These are phyloP conservation scores for Herpetospermum pedunculosum DNA, from an alignment of 306 rosid species.

Conservation along the genomic window DNA sequence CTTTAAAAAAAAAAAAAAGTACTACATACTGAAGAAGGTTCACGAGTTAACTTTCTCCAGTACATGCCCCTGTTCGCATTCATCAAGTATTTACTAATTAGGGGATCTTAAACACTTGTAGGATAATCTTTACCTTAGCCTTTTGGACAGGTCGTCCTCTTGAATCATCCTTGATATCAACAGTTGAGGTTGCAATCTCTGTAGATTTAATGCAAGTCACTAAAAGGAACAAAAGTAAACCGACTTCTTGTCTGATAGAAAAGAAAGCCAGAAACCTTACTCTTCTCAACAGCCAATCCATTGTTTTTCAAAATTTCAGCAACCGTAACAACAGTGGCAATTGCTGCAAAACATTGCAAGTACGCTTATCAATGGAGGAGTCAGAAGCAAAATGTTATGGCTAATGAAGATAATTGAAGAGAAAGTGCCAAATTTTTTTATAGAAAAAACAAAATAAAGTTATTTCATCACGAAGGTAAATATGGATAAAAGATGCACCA, in stretches of 20 bases:
- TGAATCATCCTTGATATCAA: constrained; percentile 36
- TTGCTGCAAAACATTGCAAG: constrained; percentile 23
- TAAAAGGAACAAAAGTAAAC: background rate
- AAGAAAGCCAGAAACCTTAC: constrained; percentile 13
- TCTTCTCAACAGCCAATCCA: constrained; percentile 36
- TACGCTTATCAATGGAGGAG: background rate
- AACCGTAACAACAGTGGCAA: constrained; percentile 37
- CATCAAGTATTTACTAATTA: background rate
- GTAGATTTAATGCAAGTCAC: background rate
- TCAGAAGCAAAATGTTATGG: background rate
- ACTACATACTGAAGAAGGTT: background rate
- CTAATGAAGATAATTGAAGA: background rate
- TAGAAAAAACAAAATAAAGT: background rate
- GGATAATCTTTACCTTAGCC: constrained; percentile 14
- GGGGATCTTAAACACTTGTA: background rate
- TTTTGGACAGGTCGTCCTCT: constrained; percentile 35
- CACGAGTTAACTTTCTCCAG: background rate
- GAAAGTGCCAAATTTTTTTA: background rate
- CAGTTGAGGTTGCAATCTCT: constrained; percentile 40
- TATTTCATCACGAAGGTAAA: background rate
- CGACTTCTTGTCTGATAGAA: background rate
- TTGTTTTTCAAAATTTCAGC: constrained; percentile 39
- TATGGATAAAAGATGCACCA: background rate
- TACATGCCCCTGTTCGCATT: background rate
- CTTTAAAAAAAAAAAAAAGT: too few relatives aligned